These are phyloP conservation scores for Zymoseptoria crescenta DNA, from an alignment of 2,329 filamentous ascomycete species.

Conservation along the genomic window DNA sequence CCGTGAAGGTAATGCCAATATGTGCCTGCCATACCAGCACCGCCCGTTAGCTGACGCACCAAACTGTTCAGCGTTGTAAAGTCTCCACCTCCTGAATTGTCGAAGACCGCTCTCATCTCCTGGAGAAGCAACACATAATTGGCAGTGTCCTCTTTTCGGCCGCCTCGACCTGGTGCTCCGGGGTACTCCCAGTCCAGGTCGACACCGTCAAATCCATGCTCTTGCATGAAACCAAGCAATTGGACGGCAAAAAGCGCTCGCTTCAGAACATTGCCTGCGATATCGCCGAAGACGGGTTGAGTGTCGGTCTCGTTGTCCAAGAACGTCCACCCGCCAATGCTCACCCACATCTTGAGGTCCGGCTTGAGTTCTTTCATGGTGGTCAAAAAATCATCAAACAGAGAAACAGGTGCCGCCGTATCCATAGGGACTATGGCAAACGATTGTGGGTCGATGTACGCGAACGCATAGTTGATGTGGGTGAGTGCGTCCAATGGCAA, in stretches of 20 bases:
- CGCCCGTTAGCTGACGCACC: too few relatives aligned
- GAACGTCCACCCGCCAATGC: slow-evolving; percentile 39
- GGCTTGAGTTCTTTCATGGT: slow-evolving; percentile 25
- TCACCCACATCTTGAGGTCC: slow-evolving; percentile 32
- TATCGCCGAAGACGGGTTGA: not conserved
- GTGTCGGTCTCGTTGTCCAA: slow-evolving; percentile 28
- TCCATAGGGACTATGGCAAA: not conserved
- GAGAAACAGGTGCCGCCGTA: too few relatives aligned
- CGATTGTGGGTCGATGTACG: slow-evolving; percentile 7
- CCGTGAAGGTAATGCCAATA: slow-evolving; percentile 26
- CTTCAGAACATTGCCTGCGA: not conserved
- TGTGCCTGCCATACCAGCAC: too few relatives aligned
- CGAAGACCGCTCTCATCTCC: slow-evolving; percentile 31
- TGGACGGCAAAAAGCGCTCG: not conserved
- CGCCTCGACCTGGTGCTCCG: slow-evolving; percentile 30
- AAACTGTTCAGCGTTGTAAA: too few relatives aligned
- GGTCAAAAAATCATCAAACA: not conserved
- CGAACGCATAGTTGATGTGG: slow-evolving; percentile 5
- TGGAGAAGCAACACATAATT: slow-evolving; percentile 33
- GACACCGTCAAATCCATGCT: slow-evolving; percentile 9
- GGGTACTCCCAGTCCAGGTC: slow-evolving; percentile 21
- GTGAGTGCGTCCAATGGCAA: not conserved
- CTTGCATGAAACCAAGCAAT: not conserved
- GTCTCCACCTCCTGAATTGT: too few relatives aligned
- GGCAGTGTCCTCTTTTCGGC: slow-evolving; percentile 28